Conservation (phyloP, 1,139 yeast genomes). For the Eremothecium coryli region DNA sequence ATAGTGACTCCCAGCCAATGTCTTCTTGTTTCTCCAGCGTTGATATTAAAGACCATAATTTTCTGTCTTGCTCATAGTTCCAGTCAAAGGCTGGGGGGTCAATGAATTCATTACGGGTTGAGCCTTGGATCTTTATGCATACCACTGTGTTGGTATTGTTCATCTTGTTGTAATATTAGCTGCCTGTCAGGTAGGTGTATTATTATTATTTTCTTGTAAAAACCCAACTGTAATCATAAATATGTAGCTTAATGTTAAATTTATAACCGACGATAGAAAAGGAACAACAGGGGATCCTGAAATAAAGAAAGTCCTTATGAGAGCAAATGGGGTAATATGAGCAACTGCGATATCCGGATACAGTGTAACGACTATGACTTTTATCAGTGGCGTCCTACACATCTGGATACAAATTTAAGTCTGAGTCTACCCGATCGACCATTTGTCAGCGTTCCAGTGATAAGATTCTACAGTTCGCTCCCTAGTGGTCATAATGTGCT, state of each 20-base stretch:
- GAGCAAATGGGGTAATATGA: no score
- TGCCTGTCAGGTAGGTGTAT: background rate
- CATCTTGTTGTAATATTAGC: slow-evolving; percentile 12
- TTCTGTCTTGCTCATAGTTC: slow-evolving; percentile 34
- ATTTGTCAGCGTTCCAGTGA: slow-evolving; percentile 55
- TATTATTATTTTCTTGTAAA: no score
- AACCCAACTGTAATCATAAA: no score
- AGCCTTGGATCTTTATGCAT: slow-evolving; percentile 29
- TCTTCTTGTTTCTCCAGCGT: slow-evolving; percentile 30
- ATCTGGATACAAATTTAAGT: slow-evolving; percentile 33
- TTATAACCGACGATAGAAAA: background rate
- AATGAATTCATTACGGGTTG: slow-evolving; percentile 34
- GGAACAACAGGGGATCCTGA: background rate
- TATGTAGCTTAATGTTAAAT: no score
- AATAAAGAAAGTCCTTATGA: no score
- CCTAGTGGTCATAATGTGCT: slow-evolving; percentile 46
- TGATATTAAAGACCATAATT: slow-evolving; percentile 36
- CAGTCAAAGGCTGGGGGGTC: slow-evolving; percentile 38
- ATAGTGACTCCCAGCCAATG: slow-evolving; percentile 33
- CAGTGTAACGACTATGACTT: slow-evolving; percentile 46
- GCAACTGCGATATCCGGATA: no score
- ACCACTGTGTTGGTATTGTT: slow-evolving; percentile 24
- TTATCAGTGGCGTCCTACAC: slow-evolving; percentile 44
- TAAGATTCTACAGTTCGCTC: slow-evolving; percentile 66
- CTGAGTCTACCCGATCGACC: slow-evolving; percentile 26